Evolutionary conservation across 2,329 filamentous ascomycete genomes (phyloP).

Genomic region (Elsinoe batatas): DNA sequence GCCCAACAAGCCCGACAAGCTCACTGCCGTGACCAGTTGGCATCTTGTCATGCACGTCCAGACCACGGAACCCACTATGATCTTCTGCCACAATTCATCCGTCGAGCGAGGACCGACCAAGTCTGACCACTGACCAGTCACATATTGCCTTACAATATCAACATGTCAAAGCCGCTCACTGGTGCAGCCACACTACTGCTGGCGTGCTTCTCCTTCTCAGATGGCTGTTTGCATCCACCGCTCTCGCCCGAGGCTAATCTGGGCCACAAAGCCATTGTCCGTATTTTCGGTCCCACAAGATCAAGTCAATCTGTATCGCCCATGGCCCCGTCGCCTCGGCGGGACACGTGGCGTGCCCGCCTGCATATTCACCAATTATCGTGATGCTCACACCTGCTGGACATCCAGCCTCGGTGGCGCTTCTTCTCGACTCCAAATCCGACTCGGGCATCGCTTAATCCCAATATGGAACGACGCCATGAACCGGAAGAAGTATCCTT

Average conservation of each 20-base stretch:
- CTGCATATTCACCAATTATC: not conserved
- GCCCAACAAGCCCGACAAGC: not conserved
- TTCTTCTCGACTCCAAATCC: conserved; percentile 2
- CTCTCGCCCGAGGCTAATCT: not conserved
- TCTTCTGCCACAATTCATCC: not conserved
- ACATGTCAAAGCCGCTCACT: not conserved
- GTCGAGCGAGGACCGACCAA: not conserved
- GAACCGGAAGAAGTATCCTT: not conserved
- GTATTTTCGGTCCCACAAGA: not conserved
- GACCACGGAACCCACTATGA: not conserved
- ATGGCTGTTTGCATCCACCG: not conserved
- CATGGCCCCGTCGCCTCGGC: not conserved
- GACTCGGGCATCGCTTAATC: not conserved
- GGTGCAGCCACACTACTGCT: not conserved
- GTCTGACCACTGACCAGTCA: not conserved
- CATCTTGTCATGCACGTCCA: not conserved
- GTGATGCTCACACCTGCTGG: not conserved
- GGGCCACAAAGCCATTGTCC: conserved; percentile 8
- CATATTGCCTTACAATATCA: not conserved
- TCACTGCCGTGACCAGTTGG: not conserved
- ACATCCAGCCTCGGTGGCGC: not conserved
- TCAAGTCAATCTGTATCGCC: not conserved
- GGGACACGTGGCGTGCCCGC: conserved; percentile 5
- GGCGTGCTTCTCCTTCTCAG: not conserved
- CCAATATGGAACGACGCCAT: conserved; percentile 6